phyloP scores from a whole-genome alignment of 192 early-diverging fungal genomes.

The Piromyces finnis region DNA sequence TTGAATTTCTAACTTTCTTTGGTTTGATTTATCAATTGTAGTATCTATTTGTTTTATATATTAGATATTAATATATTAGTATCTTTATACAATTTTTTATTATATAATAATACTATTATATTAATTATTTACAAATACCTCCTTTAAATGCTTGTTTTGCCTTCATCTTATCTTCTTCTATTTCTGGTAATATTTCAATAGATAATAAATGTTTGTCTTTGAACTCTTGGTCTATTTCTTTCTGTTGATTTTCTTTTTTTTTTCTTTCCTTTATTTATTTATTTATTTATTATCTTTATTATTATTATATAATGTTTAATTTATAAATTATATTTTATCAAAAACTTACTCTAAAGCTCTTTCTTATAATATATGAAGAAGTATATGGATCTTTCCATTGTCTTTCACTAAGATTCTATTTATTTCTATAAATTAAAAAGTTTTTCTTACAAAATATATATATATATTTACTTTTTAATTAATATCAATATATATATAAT shows the following conservation, averaged over 20 bases:
- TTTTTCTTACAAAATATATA: too few species aligned
- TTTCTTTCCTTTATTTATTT: conserved; percentile 23
- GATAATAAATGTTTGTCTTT: conserved; percentile 35
- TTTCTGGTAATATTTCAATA: conserved; percentile 33
- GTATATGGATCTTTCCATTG: conserved; percentile 68
- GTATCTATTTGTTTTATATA: too few species aligned
- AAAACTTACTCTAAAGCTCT: conserved; percentile 36
- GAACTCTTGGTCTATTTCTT: conserved; percentile 25
- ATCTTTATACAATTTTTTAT: too few species aligned
- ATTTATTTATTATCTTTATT: background rate
- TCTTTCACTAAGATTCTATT: conserved; percentile 32
- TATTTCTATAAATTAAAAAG: too few species aligned
- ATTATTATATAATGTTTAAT: too few species aligned
- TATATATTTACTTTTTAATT: too few species aligned
- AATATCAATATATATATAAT: too few species aligned
- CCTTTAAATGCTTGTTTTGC: conserved; percentile 15
- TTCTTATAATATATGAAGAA: conserved; percentile 48
- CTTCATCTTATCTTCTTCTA: conserved; percentile 18
- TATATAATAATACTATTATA: too few species aligned
- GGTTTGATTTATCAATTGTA: background rate
- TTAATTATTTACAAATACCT: background rate
- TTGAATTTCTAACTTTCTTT: background rate
- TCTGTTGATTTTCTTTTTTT: conserved; percentile 19
- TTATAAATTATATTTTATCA: too few species aligned
- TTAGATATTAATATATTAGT: background rate